Conservation (phyloP, 1,284 basidiomycete species). For the Naganishia cerealis region DNA sequence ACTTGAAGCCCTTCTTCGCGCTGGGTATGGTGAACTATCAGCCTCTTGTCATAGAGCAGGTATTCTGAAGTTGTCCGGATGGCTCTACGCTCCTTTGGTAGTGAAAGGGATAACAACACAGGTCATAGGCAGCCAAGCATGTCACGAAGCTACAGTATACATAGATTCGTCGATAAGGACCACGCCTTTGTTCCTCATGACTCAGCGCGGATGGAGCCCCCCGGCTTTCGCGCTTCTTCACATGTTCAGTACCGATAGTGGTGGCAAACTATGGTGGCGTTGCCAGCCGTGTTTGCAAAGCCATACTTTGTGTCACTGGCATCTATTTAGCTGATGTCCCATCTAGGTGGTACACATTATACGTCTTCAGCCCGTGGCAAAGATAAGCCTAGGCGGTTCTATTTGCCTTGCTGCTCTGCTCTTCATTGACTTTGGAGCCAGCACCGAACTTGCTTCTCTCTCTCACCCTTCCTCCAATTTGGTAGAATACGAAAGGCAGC, state of each 20-base stretch:
- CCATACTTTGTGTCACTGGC: neutral
- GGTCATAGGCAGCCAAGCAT: too few species aligned
- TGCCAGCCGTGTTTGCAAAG: too few species aligned
- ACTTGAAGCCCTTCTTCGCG: neutral
- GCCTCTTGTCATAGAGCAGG: too few species aligned
- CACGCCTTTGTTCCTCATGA: neutral
- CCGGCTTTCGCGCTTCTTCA: neutral
- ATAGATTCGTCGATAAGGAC: neutral
- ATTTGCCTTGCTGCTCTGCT: neutral
- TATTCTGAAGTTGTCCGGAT: too few species aligned
- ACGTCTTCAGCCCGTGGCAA: neutral
- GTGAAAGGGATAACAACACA: too few species aligned
- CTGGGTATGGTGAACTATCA: too few species aligned
- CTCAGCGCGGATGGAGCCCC: slow-evolving; percentile 1
- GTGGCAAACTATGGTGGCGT: too few species aligned
- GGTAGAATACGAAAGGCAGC: slow-evolving; percentile 61
- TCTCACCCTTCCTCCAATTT: slow-evolving; percentile 47
- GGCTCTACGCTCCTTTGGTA: too few species aligned
- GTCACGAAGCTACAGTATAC: too few species aligned
- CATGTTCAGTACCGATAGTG: too few species aligned
- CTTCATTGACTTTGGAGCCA: slow-evolving; percentile 7
- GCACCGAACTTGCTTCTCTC: slow-evolving; percentile 36
- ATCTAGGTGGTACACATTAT: neutral
- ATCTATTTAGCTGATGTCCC: neutral
- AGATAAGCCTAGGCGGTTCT: neutral